These are phyloP conservation scores for Diaporthe eres DNA, from an alignment of 2,329 filamentous ascomycete genomes.

Conservation along the genomic window DNA sequence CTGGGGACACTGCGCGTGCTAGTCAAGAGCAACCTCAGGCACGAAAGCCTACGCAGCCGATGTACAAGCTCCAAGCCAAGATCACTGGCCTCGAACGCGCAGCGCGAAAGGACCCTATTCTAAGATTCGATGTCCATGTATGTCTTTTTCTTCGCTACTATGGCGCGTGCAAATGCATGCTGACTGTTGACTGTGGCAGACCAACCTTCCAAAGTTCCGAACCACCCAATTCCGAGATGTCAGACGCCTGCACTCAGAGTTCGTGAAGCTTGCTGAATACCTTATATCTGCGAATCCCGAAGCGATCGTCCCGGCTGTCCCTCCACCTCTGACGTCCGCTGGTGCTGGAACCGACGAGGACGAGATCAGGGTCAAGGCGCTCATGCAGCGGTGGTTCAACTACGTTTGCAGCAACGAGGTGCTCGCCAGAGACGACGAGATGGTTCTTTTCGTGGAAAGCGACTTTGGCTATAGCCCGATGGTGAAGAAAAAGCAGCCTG, in stretches of 20 bases:
- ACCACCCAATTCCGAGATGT: constrained; percentile 99
- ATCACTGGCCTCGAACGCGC: constrained; percentile 94
- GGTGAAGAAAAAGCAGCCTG: constrained; percentile 95
- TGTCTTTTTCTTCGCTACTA: constrained; percentile 49
- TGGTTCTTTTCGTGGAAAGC: constrained; percentile 98
- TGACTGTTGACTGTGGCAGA: constrained; percentile 67
- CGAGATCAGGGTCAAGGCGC: constrained; percentile 87
- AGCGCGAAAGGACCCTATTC: constrained; percentile 93
- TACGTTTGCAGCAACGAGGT: constrained; percentile 93
- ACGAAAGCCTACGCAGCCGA: constrained; percentile 72
- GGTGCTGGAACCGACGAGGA: constrained; percentile 97
- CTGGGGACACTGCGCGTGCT: constrained; percentile 45
- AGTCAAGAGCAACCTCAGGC: constrained; percentile 61
- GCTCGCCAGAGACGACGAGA: constrained; percentile 94
- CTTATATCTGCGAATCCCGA: constrained; percentile 98
- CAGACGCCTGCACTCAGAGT: constrained; percentile 94
- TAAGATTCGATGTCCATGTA: constrained; percentile 98
- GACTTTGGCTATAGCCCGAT: constrained; percentile 98
- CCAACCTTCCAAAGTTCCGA: constrained; percentile 97
- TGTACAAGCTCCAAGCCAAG: constrained; percentile 92
- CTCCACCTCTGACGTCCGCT: constrained; percentile 93
- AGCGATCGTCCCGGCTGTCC: constrained; percentile 92
- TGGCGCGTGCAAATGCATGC: constrained; percentile 17
- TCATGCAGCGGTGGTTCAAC: constrained; percentile 96
- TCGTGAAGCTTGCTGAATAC: constrained; percentile 95